Evolutionary conservation across 371 early-diverging fungal genomes (phyloP), one percentile per base, ranked within the genome.

Genomic region (Funneliformis caledonium): DNA sequence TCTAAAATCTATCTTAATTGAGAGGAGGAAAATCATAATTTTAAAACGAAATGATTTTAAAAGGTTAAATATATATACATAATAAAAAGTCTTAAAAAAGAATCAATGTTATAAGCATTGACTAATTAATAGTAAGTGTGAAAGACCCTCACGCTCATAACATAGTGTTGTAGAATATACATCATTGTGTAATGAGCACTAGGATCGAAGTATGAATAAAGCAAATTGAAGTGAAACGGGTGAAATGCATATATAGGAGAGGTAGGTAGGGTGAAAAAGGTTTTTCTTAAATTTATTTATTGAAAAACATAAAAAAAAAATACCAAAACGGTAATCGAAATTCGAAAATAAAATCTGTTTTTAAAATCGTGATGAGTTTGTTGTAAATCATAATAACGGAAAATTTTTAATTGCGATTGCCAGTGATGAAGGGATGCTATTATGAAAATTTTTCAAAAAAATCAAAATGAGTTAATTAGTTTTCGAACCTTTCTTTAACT

Each of bases 351-450:
- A 65, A 65, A 33, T 65, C 65, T 14, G 65, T 37, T 37, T 10
- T 37, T 9, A 43, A 10, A 45, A 45, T 69, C 22, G n/a, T 31
- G 12, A 65, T 26, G 43, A 0, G 33, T 14, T 43, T 11, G 19
- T 45, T 31, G 6, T 43, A 19, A 69, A 56, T 56, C 56, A 56
- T 16, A 56, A 19, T 56, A 19, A 19, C 16, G 4, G 19, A 50
- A 1, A 50, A 56, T 16, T 52, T 19, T 69, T 69, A 69, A 69
- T 69, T 42, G n/a, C 14, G 22, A n/a, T 16, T 52, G 1, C 31
- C 10, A 7, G 64, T 77, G 5, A 77, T 77, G 48, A 77, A 77
- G 31, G 77, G 77, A 47, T 77, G 77, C 77, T 77, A 64, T 50
- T 11, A 62, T 22, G 42, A 45, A 62, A 62, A 14, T 4, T 12